Percentiles rank a stretch among this genome's conserved stretches.
phyloP scores from a whole-genome alignment of 139 green algal genomes.

The Zygnema cylindricum region DNA sequence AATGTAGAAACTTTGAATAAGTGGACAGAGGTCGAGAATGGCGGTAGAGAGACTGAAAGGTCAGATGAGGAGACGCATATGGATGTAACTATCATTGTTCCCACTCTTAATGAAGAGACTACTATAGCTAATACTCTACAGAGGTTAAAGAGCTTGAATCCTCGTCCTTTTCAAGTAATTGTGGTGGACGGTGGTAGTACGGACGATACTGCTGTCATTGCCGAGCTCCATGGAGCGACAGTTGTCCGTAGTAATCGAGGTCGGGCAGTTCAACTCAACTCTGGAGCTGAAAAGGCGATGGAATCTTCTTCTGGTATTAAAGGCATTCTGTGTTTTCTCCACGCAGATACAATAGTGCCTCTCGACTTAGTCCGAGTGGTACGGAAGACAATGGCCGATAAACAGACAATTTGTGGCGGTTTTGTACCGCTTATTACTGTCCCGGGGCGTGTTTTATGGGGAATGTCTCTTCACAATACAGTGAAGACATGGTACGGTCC shows the following conservation, averaged over 20 bases:
- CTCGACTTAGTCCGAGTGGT: conserved; percentile 17
- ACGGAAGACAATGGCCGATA: neutral
- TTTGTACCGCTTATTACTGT: neutral
- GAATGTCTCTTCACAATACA: conserved; percentile 27
- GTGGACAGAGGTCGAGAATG: neutral
- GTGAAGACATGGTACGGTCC: conserved; percentile 19
- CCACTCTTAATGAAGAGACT: neutral
- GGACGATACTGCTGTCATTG: neutral
- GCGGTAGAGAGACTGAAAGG: too few species aligned
- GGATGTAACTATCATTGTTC: conserved; percentile 9
- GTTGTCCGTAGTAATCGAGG: neutral
- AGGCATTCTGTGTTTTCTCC: conserved; percentile 16
- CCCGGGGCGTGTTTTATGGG: conserved; percentile 10
- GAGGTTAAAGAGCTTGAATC: neutral
- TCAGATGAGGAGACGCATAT: too few species aligned
- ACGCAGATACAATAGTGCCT: conserved; percentile 23
- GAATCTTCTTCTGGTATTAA: neutral
- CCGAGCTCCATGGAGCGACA: neutral
- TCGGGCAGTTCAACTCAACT: neutral
- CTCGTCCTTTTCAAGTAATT: neutral
- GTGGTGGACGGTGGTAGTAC: neutral
- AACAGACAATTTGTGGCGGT: neutral
- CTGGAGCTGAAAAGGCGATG: neutral
- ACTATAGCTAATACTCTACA: neutral
- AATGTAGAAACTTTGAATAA: neutral